Evolutionary conservation across 2,329 filamentous ascomycete genomes (phyloP), one percentile per base, ranked within the genome.

Genomic region (Helotiales sp.): DNA sequence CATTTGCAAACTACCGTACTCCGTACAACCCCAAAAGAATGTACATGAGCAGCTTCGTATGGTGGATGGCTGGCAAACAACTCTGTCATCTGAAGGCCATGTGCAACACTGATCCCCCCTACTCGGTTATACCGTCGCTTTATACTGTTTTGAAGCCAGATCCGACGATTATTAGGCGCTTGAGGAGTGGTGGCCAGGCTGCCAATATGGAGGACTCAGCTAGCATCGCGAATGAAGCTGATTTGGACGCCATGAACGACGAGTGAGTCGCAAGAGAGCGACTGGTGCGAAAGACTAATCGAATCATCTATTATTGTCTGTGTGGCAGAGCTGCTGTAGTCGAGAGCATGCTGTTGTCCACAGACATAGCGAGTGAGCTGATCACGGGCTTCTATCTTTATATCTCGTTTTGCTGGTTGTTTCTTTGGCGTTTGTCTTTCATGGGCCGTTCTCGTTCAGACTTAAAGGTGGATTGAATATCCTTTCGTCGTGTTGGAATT

Each of bases 1-100:
- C 76, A 4, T 77, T 73, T 52, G 69, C 64, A 11, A 13, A 47
- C 4, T 65, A 45, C 37, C 15, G 2, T 2, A 6, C 11, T 5
- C 61, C 61, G 1, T 15, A 17, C 15, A 30, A 55, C 6, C 61
- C 32, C 1, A 24, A n/a, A 17, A 61, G 24, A n/a, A 7, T 50
- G 22, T 59, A 37, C 6, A 24, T 65, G 6, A 30, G 45, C 34
- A 65, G 17, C 17, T 59, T 61, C 17, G 63, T 65, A 11, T 65
- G 63, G 63, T 65, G 63, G 63, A 65, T 65, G 47, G 63, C 47
- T 15, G 63, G 63, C 22, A 59, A 52, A 8, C 63, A 65, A 15
- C 63, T 65, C n/a, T 28, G 40, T 13, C 17, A 34, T 22, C 20
- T 65, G 30, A 65, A 65, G 28, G 55, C 63, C 7, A 28, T 63